phyloP scores from a whole-genome alignment of 2,329 filamentous ascomycete species.

The Cercospora berteroae region DNA sequence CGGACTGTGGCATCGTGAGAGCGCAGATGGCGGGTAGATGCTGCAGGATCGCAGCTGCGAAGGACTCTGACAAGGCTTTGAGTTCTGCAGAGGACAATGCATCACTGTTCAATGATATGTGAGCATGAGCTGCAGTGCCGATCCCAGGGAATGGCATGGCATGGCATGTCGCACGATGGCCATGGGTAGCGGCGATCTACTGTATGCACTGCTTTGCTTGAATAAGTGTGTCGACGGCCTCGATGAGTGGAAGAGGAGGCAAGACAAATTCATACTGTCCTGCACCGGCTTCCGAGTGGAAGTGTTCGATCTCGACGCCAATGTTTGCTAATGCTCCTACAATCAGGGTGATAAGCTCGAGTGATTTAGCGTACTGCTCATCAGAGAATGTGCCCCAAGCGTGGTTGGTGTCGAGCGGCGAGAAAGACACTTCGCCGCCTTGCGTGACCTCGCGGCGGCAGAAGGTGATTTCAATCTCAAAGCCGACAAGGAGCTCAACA shows the following conservation, averaged over 20 bases:
- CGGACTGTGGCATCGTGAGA: constrained; percentile 64
- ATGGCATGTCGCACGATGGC: constrained; percentile 68
- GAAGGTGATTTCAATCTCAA: constrained; percentile 79
- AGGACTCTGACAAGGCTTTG: constrained; percentile 56
- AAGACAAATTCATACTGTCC: constrained; percentile 79
- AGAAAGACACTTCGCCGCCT: constrained; percentile 23
- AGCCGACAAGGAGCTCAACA: constrained; percentile 66
- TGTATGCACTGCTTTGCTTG: constrained; percentile 69
- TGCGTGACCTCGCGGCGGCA: constrained; percentile 39
- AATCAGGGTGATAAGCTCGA: constrained; percentile 64
- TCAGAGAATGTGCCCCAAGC: constrained; percentile 68
- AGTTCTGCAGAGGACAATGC: constrained; percentile 5
- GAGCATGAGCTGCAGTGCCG: constrained; percentile 67
- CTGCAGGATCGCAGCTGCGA: constrained; percentile 66
- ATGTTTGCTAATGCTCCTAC: constrained; percentile 58
- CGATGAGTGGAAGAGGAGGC: constrained; percentile 59
- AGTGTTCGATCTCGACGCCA: constrained; percentile 67
- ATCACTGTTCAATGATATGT: constrained; percentile 62
- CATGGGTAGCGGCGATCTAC: constrained; percentile 60
- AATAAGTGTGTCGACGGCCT: constrained; percentile 69
- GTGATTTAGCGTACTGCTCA: constrained; percentile 58
- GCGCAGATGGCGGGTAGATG: constrained; percentile 67
- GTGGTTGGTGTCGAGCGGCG: constrained; percentile 61
- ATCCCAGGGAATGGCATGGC: constrained; percentile 64
- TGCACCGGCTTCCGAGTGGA: constrained; percentile 70